Evolutionary conservation across 108 stramenopile genomes (phyloP), one percentile per base, ranked within the genome.

Genomic region (Skeletonema costatum): DNA sequence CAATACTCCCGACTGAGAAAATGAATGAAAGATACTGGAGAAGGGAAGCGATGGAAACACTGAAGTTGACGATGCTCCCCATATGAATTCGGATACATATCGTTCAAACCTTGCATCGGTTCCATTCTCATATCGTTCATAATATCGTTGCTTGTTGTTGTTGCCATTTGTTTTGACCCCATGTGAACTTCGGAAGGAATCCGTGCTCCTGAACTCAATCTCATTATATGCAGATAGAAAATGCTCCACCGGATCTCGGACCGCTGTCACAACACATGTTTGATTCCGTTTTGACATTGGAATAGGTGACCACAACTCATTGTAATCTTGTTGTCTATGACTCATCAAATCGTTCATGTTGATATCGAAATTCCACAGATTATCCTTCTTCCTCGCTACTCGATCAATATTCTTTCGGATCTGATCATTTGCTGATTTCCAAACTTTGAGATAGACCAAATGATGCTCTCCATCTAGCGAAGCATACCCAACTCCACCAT

Each of bases 211-310:
- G 8, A 25, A 64, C 31, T 71, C 70, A 10, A 64, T 32, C 19
- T 71, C 70, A 29, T 71, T 71, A 60, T 71, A 71, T 25, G 58
- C 70, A 31, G 44, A 51, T 6, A 71, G 30, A 32, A 71, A 71
- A 13, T 51, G 70, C 14, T 31, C 30, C 12, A 71, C 19, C 9
- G 70, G 70, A 64, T 71, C 70, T 9, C 70, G 60, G 7, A 64
- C 61, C 6, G 70, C 61, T 17, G 70, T 71, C 14, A 71, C 70
- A 13, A 71, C 63, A 36, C 70, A 71, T 35, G 46, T 64, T 25
- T 68, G 30, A 31, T 68, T 68, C 19, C 30, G 66, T n/a, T 63
- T 33, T 17, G 14, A 16, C 16, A 33, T 7, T n/a, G 62, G 32
- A 21, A 59, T 61, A 4, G 67, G 59, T 0, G 67, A 68, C 67